Percentiles rank a stretch among this genome's conserved stretches.
Conservation (phyloP, 192 early-diverging fungal species). For the Backusella macrospora region DNA sequence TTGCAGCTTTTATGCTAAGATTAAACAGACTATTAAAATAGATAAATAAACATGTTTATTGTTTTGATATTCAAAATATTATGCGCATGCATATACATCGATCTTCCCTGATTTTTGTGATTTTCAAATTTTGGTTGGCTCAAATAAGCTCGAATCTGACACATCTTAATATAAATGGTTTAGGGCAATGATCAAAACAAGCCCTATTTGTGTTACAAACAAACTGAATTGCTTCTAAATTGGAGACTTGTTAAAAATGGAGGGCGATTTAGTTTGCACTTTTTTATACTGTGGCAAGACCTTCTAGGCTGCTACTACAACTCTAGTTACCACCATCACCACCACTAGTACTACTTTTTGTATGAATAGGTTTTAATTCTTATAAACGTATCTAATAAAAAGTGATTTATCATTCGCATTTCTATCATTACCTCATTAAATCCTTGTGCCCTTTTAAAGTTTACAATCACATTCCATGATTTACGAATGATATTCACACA, state of each 20-base stretch:
- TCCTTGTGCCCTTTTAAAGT: neutral
- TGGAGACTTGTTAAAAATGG: too few species aligned
- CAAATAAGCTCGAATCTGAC: neutral
- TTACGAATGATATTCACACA: conserved; percentile 4
- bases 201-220: neutral
- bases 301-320: neutral
- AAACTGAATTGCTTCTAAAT: neutral
- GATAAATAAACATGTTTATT: too few species aligned
- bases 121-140: conserved; percentile 2
- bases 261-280: neutral
- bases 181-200: neutral
- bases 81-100: neutral
- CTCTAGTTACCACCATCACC: neutral
- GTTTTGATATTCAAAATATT: too few species aligned
- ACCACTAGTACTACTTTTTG: neutral
- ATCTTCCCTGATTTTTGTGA: neutral
- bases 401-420: too few species aligned
- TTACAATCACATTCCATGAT: conserved; percentile 9
- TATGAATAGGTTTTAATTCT: neutral
- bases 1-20: too few species aligned
- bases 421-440: neutral
- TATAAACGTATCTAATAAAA: too few species aligned
- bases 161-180: conserved; percentile 11
- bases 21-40: too few species aligned
- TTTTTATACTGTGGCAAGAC: neutral